Conservation (phyloP, 345 rosid species). For the Microcos paniculata region DNA sequence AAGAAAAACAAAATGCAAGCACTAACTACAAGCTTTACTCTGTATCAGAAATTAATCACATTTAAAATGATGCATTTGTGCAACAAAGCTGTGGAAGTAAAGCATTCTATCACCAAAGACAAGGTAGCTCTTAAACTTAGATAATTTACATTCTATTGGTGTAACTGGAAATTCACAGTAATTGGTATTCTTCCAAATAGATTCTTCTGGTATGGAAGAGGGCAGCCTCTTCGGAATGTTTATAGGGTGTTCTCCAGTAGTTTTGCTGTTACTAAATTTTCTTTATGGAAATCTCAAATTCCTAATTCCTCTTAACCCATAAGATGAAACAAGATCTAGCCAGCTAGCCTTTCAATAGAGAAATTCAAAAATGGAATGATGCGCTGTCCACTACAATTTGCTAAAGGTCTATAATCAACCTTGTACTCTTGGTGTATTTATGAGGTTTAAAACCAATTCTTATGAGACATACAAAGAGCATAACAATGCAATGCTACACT, state of each 20-base stretch:
- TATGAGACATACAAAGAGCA: not conserved
- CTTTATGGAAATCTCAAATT: not conserved
- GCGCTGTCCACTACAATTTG: not conserved
- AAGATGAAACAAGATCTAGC: not conserved
- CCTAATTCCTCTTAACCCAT: conserved; percentile 1
- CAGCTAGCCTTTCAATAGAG: not conserved
- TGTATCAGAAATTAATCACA: not conserved
- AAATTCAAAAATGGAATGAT: not conserved
- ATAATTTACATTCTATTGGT: too few species aligned
- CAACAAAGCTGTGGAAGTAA: not conserved
- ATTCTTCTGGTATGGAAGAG: not conserved
- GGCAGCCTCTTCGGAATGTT: not conserved
- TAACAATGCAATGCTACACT: not conserved
- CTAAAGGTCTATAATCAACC: not conserved
- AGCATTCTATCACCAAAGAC: not conserved
- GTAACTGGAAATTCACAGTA: not conserved
- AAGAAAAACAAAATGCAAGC: not conserved
- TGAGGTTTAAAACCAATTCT: not conserved
- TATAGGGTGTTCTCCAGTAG: not conserved
- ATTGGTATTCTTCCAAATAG: not conserved
- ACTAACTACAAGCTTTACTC: not conserved
- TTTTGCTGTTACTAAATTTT: not conserved
- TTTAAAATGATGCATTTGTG: not conserved
- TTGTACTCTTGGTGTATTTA: not conserved
- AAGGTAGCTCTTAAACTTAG: not conserved